Evolutionary conservation across 306 rosid genomes (phyloP).

Genomic region (Quercus suber): DNA sequence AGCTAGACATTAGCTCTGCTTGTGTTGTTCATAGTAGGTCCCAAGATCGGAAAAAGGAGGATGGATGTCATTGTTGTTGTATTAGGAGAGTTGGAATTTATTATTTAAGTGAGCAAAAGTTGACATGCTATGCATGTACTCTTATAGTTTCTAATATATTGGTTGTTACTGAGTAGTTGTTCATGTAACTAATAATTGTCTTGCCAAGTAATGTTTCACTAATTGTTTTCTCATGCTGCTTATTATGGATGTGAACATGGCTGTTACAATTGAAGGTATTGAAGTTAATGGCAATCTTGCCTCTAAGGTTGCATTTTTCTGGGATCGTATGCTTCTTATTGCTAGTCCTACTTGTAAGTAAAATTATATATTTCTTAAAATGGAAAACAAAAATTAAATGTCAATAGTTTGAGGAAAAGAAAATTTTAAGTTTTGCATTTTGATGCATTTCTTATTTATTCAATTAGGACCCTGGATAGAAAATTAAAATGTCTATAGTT

Average conservation of each 20-base stretch:
- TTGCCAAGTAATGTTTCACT: conserved; percentile 4
- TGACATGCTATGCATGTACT: background rate
- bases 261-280: conserved; percentile 96
- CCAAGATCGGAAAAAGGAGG: too few species aligned
- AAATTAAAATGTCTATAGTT: background rate
- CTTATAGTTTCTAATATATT: background rate
- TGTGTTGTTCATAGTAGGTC: too few species aligned
- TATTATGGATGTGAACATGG: conserved; percentile 95
- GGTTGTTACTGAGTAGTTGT: background rate
- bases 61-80: too few species aligned
- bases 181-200: background rate
- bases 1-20: too few species aligned
- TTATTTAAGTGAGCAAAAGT: background rate
- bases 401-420: too few species aligned
- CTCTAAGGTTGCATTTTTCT: conserved; percentile 76
- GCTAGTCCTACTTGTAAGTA: conserved; percentile 91
- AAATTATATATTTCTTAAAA: background rate
- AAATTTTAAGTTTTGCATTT: too few species aligned
- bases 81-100: too few species aligned
- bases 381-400: background rate
- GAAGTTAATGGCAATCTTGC: conserved; percentile 98
- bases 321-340: conserved; percentile 86
- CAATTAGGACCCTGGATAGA: too few species aligned
- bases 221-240: conserved; percentile 53
- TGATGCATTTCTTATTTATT: too few species aligned